phyloP scores from a whole-genome alignment of 352 stramenopile genomes.

The Peronosclerospora sorghi region DNA sequence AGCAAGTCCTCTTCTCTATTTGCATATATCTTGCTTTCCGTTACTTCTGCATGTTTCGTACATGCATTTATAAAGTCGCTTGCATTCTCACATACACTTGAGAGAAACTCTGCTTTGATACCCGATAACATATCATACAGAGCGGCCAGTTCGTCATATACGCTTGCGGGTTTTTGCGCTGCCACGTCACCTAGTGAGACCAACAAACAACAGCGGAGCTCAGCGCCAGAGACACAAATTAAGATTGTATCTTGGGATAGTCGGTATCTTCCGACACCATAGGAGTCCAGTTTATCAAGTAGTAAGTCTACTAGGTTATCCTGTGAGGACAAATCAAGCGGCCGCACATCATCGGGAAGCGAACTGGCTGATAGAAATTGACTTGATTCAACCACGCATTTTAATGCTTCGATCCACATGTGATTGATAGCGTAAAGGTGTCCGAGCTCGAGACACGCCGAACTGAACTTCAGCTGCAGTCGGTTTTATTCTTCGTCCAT shows the following conservation, averaged over 20 bases:
- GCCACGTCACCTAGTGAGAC: constrained; percentile 62
- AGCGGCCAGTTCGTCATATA: constrained; percentile 13
- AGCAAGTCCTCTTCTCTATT: constrained; percentile 25
- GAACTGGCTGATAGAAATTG: constrained; percentile 28
- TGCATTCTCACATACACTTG: constrained; percentile 2
- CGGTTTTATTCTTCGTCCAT: constrained; percentile 69
- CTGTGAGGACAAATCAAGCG: constrained; percentile 13
- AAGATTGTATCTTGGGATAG: constrained; percentile 16
- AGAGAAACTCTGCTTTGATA: constrained; percentile 23
- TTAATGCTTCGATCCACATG: constrained; percentile 29
- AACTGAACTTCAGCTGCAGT: constrained; percentile 67
- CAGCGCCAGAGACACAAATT: constrained; percentile 33
- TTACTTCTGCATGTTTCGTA: neutral
- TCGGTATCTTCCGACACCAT: constrained; percentile 34
- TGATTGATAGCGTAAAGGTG: constrained; percentile 26
- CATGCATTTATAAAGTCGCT: constrained; percentile 9
- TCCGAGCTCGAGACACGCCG: constrained; percentile 50
- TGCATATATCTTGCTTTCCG: constrained; percentile 1
- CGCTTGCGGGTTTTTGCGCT: constrained; percentile 24
- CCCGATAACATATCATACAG: constrained; percentile 44
- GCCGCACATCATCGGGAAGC: constrained; percentile 21
- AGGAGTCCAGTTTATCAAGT: constrained; percentile 52
- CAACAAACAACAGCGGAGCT: constrained; percentile 54
- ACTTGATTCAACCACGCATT: constrained; percentile 36
- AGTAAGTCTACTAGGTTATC: constrained; percentile 26